Percentiles rank a stretch among this genome's conserved stretches.
These are phyloP conservation scores for Picea mariana DNA, from an alignment of 83 land plant genomes.

Conservation along the genomic window DNA sequence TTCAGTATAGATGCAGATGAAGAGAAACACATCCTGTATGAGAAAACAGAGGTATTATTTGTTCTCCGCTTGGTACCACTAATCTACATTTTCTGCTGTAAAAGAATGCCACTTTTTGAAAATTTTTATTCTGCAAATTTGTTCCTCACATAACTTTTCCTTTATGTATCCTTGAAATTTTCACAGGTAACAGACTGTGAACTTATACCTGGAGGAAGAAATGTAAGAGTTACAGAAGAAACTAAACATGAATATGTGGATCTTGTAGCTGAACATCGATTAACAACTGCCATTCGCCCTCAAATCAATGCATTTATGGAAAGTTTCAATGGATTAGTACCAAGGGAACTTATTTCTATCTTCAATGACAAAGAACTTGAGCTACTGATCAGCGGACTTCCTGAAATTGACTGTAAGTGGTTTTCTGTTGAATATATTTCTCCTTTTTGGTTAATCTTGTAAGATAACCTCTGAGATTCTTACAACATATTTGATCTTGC, in stretches of 20 bases:
- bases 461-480: not conserved
- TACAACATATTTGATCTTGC: slow-evolving; percentile 15
- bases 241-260: slow-evolving; percentile 96
- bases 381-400: slow-evolving; percentile 96
- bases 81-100: too few species aligned
- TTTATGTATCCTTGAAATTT: too few species aligned
- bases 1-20: slow-evolving; percentile 99
- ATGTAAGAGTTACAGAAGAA: slow-evolving; percentile 94
- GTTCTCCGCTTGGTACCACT: too few species aligned
- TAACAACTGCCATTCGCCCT: slow-evolving; percentile 94
- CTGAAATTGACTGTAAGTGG: slow-evolving; percentile 94
- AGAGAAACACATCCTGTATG: slow-evolving; percentile 96
- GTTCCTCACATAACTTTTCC: too few species aligned
- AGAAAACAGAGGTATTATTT: slow-evolving; percentile 82
- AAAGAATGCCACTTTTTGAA: too few species aligned
- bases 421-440: not conserved
- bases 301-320: slow-evolving; percentile 91
- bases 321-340: slow-evolving; percentile 88
- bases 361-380: slow-evolving; percentile 99
- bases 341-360: slow-evolving; percentile 85
- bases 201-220: slow-evolving; percentile 95
- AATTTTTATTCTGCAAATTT: too few species aligned
- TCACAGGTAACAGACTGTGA: slow-evolving; percentile 94
- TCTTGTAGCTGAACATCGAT: slow-evolving; percentile 85
- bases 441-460: not conserved